Evolutionary conservation across 2,329 filamentous ascomycete species (phyloP).

Genomic region (Colletotrichum sp.): DNA sequence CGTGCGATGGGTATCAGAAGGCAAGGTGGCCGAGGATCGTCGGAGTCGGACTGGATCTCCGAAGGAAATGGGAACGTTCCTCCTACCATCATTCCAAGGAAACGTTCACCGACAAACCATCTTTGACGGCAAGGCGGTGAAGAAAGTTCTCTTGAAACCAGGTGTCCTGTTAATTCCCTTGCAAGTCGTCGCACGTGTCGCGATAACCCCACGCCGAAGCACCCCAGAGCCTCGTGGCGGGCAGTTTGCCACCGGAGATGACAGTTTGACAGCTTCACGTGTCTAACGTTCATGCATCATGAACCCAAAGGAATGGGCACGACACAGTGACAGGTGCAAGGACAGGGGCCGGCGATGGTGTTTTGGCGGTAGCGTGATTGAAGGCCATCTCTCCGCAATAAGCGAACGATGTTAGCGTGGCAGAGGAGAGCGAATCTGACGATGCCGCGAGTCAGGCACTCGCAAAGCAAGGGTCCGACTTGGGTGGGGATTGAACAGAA

Average conservation of each 20-base stretch:
- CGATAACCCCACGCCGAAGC: neutral
- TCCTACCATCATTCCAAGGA: neutral
- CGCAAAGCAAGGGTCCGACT: neutral
- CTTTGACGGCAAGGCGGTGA: neutral
- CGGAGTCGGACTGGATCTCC: neutral
- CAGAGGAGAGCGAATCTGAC: neutral
- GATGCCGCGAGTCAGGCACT: conserved; percentile 7
- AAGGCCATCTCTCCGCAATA: neutral
- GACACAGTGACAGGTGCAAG: neutral
- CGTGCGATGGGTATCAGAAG: neutral
- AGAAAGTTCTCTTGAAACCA: neutral
- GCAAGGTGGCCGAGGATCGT: neutral
- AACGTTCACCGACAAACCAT: neutral
- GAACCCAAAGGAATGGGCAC: neutral
- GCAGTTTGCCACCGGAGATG: neutral
- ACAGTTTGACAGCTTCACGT: neutral
- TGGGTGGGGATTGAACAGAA: neutral
- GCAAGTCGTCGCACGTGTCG: neutral
- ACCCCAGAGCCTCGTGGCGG: neutral
- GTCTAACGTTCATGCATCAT: neutral
- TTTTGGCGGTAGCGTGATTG: neutral
- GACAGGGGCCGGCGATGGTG: neutral
- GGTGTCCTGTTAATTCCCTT: neutral
- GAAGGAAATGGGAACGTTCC: neutral
- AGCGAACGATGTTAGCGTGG: conserved; percentile 1